These are phyloP conservation scores for Cryptococcus sp. DNA, from an alignment of 1,284 basidiomycete genomes.

Conservation along the genomic window DNA sequence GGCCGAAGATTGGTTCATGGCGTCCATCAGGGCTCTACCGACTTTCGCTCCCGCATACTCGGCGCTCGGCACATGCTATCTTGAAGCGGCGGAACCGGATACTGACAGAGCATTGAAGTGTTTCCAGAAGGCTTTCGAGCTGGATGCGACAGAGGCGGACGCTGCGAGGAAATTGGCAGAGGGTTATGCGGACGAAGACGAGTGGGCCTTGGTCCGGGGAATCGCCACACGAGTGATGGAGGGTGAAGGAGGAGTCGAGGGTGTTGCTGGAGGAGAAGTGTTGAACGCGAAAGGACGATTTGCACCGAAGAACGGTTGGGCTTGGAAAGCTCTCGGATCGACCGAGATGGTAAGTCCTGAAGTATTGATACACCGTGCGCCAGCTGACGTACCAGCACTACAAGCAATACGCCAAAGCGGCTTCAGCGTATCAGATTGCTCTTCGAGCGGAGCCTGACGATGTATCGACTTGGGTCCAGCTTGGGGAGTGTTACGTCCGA, in stretches of 20 bases:
- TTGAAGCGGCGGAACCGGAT: conserved; percentile 67
- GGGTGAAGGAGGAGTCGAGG: conserved; percentile 75
- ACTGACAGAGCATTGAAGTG: conserved; percentile 84
- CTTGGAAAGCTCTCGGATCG: conserved; percentile 94
- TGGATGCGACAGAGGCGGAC: conserved; percentile 80
- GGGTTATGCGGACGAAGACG: conserved; percentile 84
- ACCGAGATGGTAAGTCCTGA: conserved; percentile 71
- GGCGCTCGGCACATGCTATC: conserved; percentile 87
- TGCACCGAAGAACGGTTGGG: conserved; percentile 85
- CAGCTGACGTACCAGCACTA: conserved; percentile 54
- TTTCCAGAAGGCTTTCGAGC: conserved; percentile 97
- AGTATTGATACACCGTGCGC: not conserved
- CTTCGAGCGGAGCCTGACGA: conserved; percentile 76
- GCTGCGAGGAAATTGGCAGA: conserved; percentile 79
- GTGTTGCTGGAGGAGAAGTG: conserved; percentile 53
- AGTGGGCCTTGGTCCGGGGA: conserved; percentile 94
- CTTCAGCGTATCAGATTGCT: conserved; percentile 81
- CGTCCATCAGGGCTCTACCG: conserved; percentile 68
- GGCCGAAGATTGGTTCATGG: conserved; percentile 76
- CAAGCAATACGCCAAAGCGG: conserved; percentile 68
- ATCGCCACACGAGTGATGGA: conserved; percentile 88
- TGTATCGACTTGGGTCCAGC: conserved; percentile 72
- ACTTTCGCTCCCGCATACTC: conserved; percentile 88
- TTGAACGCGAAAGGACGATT: conserved; percentile 49
- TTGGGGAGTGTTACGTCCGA: conserved; percentile 87